Evolutionary conservation across 1,139 yeast genomes (phyloP).

Genomic region (Hyphopichia pseudoburtonii): DNA sequence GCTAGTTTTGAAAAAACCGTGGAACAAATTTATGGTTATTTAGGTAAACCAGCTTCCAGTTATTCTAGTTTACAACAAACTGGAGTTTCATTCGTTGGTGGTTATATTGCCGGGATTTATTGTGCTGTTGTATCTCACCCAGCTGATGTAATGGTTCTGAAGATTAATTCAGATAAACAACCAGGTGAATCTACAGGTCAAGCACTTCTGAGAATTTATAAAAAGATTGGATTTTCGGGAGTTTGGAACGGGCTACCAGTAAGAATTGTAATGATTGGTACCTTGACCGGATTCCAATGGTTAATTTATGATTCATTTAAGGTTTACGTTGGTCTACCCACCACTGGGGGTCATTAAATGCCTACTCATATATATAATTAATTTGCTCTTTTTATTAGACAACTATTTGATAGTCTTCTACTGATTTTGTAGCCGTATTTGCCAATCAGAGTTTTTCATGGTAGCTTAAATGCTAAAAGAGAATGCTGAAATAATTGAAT

Average conservation of each 20-base stretch:
- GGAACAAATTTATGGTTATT: constrained; percentile 60
- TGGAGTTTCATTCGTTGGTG: constrained; percentile 90
- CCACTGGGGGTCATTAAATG: constrained; percentile 68
- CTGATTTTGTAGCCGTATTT: no score
- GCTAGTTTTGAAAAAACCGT: constrained; percentile 91
- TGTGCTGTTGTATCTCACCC: constrained; percentile 96
- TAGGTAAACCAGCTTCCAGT: constrained; percentile 41
- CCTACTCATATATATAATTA: no score
- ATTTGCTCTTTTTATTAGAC: no score
- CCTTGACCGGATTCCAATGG: constrained; percentile 97
- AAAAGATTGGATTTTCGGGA: constrained; percentile 81
- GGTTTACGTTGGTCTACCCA: constrained; percentile 86
- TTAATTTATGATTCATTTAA: constrained; percentile 91
- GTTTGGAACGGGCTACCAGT: constrained; percentile 94
- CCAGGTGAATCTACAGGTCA: constrained; percentile 64
- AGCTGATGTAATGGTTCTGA: constrained; percentile 95
- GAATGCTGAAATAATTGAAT: no score
- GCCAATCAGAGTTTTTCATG: no score
- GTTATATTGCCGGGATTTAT: constrained; percentile 94
- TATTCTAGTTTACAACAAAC: constrained; percentile 66
- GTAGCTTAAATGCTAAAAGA: no score
- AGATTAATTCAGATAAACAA: constrained; percentile 74
- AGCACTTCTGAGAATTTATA: constrained; percentile 73
- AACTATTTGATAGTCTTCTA: no score
- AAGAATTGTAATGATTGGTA: constrained; percentile 95